These are phyloP conservation scores for Fusarium armeniacum DNA, from an alignment of 2,329 filamentous ascomycete genomes.

Conservation along the genomic window DNA sequence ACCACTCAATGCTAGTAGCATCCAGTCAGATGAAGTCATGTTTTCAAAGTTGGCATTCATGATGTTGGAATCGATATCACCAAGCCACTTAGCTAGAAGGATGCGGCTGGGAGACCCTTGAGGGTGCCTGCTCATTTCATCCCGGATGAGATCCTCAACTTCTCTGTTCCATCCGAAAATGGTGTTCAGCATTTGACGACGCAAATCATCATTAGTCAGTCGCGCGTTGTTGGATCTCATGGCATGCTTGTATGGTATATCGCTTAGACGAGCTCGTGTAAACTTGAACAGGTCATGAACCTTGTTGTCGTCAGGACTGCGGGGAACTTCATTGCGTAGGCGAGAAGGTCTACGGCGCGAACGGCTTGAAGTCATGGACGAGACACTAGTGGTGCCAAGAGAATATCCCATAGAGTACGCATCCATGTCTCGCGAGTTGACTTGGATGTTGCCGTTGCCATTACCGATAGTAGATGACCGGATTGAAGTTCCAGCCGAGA, in stretches of 20 bases:
- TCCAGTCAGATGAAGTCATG: conserved; percentile 97
- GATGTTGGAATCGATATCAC: conserved; percentile 84
- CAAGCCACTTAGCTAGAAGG: conserved; percentile 91
- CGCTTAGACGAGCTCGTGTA: conserved; percentile 82
- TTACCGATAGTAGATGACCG: conserved; percentile 53
- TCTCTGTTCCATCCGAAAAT: conserved; percentile 97
- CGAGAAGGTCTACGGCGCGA: conserved; percentile 72
- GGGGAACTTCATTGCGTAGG: conserved; percentile 82
- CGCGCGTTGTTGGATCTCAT: conserved; percentile 69
- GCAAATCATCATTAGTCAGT: conserved; percentile 82
- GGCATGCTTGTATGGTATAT: conserved; percentile 84
- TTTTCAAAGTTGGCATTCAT: conserved; percentile 85
- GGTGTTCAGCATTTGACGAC: conserved; percentile 89
- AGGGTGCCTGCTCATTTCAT: conserved; percentile 84
- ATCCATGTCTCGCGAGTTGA: conserved; percentile 58
- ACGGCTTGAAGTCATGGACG: conserved; percentile 64
- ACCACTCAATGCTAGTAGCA: conserved; percentile 90
- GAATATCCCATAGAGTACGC: conserved; percentile 66
- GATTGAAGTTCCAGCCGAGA: conserved; percentile 72
- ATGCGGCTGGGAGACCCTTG: conserved; percentile 82
- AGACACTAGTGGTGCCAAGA: conserved; percentile 54
- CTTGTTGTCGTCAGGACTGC: conserved; percentile 80
- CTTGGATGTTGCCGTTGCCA: conserved; percentile 36
- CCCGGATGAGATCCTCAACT: conserved; percentile 82
- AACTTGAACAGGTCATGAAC: conserved; percentile 88